A percentile compares a stretch with the other conserved stretches of the same genome.
Evolutionary conservation across 129 eudicot species (phyloP).

Genomic region (Smallanthus sonchifolius): DNA sequence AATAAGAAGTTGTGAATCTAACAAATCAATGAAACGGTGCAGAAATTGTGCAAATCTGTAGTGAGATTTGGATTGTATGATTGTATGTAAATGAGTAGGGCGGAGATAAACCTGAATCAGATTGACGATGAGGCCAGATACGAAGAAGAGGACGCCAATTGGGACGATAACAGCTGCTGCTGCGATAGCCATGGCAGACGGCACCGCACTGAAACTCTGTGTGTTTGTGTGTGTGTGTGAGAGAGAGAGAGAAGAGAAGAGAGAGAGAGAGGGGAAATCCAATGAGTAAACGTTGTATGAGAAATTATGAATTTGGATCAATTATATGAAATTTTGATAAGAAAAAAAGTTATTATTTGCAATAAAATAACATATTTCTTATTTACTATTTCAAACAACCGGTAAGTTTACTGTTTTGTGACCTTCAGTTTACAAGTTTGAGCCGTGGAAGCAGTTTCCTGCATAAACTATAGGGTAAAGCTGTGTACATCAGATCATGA

Average conservation of each 20-base stretch:
- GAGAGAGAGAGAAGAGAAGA: neutral
- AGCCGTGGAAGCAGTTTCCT: no score
- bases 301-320: conserved; percentile 4
- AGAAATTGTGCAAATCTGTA: conserved; percentile 14
- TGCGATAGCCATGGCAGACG: conserved; percentile 60
- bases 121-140: conserved; percentile 80
- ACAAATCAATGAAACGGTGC: neutral
- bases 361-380: no score
- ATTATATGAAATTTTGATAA: neutral
- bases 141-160: conserved; percentile 74
- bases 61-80: conserved; percentile 7
- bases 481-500: no score
- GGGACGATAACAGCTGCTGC: conserved; percentile 79
- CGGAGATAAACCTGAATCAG: conserved; percentile 51
- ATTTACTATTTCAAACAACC: no score
- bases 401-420: no score
- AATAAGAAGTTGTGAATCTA: neutral
- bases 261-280: conserved; percentile 6
- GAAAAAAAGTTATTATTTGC: no score
- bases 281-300: conserved; percentile 12
- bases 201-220: neutral
- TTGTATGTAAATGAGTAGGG: neutral
- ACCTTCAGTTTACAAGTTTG: no score
- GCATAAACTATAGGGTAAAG: no score
- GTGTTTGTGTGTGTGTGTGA: neutral